Evolutionary conservation across 225 moss, liverwort and hornwort species (phyloP).

Genomic region (Straminergon stramineum): DNA sequence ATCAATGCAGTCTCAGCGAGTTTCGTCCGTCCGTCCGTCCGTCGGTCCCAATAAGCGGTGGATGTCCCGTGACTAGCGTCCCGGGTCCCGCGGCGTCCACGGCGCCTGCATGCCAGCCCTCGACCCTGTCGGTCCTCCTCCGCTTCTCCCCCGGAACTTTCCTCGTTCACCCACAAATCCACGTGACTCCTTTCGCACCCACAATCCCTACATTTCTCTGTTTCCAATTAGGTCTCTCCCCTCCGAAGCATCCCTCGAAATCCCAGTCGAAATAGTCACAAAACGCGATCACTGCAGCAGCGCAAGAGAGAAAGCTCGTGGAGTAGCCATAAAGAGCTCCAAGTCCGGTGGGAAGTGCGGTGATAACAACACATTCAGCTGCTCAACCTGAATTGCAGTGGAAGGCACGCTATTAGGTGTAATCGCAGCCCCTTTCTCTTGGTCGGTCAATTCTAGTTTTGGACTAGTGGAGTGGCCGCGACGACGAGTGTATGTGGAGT

Average conservation of each 20-base stretch:
- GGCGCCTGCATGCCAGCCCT: not conserved
- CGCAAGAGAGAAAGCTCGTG: not conserved
- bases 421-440: not conserved
- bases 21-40: not conserved
- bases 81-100: not conserved
- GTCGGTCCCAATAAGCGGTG: not conserved
- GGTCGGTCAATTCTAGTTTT: not conserved
- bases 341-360: not conserved
- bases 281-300: not conserved
- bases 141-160: not conserved
- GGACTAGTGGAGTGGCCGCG: not conserved
- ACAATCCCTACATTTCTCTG: not conserved
- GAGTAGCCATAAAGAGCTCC: not conserved
- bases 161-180: not conserved
- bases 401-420: not conserved
- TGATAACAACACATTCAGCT: not conserved
- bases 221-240: not conserved
- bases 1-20: not conserved
- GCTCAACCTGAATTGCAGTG: conserved; percentile 7
- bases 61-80: not conserved
- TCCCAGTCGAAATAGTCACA: not conserved
- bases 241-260: not conserved
- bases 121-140: not conserved
- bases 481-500: not conserved
- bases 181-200: not conserved